Evolutionary conservation across 805 yeast genomes (phyloP).

Genomic region (Metschnikowia vanudenii): DNA sequence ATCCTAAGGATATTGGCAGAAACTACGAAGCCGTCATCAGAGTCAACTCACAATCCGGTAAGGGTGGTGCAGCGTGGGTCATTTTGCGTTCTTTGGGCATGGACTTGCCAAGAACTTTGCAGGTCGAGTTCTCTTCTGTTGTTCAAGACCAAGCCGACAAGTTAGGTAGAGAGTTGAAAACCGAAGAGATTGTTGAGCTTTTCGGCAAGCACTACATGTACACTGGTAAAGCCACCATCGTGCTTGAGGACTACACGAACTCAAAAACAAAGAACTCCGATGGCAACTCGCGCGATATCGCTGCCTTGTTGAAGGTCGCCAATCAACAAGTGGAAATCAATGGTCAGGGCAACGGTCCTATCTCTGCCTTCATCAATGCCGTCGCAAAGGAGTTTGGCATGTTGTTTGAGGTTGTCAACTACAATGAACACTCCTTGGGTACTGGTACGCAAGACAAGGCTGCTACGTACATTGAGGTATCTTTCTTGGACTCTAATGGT

Average conservation of each 20-base stretch:
- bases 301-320: constrained; percentile 21
- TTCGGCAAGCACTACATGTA: constrained; percentile 55
- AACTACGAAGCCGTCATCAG: constrained; percentile 79
- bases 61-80: constrained; percentile 87
- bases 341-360: constrained; percentile 78
- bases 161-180: constrained; percentile 66
- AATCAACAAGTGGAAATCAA: constrained; percentile 33
- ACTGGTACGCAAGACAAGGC: constrained; percentile 70
- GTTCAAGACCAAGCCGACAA: constrained; percentile 66
- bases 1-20: constrained; percentile 79
- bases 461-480: constrained; percentile 67
- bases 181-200: constrained; percentile 60
- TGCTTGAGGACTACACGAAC: constrained; percentile 26
- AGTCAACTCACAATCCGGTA: constrained; percentile 85
- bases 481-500: constrained; percentile 33
- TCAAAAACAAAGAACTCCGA: constrained; percentile 21
- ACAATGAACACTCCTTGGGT: constrained; percentile 73
- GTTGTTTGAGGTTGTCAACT: constrained; percentile 60
- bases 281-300: constrained; percentile 23
- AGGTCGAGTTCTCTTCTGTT: constrained; percentile 61
- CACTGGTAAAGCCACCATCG: constrained; percentile 18
- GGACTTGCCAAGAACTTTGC: constrained; percentile 71
- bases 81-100: constrained; percentile 66
- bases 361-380: constrained; percentile 70
- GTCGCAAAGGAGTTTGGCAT: constrained; percentile 50